Evolutionary conservation across 208 protist species (phyloP).

Genomic region (Herpetomonas samuelpessoai): DNA sequence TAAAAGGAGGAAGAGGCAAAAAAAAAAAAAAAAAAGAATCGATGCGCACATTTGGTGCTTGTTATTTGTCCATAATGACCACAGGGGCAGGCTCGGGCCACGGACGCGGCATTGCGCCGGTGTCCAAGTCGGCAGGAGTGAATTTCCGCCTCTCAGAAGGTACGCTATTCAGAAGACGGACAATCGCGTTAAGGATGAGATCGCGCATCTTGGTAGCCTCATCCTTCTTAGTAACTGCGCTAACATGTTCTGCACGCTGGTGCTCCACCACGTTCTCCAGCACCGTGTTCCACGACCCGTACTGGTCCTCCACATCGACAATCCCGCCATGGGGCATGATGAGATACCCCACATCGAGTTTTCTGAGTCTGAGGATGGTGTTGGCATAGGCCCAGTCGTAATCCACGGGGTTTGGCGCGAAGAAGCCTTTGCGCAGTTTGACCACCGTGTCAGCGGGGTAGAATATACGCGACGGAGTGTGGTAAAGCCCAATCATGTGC

Average conservation of each 20-base stretch:
- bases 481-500: slow-evolving; percentile 55
- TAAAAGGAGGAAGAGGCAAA: not conserved
- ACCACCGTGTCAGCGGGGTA: slow-evolving; percentile 46
- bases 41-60: no score
- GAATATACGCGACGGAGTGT: slow-evolving; percentile 32
- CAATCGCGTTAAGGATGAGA: not conserved
- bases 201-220: not conserved
- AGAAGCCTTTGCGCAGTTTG: slow-evolving; percentile 30
- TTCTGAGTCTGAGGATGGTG: slow-evolving; percentile 29
- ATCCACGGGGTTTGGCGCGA: slow-evolving; percentile 31
- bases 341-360: slow-evolving; percentile 28
- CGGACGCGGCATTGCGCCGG: slow-evolving; percentile 1
- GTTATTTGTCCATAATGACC: not conserved
- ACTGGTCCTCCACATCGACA: slow-evolving; percentile 26
- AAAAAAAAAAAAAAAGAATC: slow-evolving; percentile 1
- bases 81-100: not conserved
- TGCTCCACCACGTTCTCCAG: slow-evolving; percentile 27
- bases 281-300: slow-evolving; percentile 33
- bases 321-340: slow-evolving; percentile 45
- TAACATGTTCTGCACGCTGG: not conserved
- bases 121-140: slow-evolving; percentile 11
- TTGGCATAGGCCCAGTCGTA: slow-evolving; percentile 32
- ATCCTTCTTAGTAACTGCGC: not conserved
- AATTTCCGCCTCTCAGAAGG: slow-evolving; percentile 8
- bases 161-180: not conserved